These are phyloP conservation scores for Gastrodia elata DNA, from an alignment of 106 monocot species.

Conservation along the genomic window DNA sequence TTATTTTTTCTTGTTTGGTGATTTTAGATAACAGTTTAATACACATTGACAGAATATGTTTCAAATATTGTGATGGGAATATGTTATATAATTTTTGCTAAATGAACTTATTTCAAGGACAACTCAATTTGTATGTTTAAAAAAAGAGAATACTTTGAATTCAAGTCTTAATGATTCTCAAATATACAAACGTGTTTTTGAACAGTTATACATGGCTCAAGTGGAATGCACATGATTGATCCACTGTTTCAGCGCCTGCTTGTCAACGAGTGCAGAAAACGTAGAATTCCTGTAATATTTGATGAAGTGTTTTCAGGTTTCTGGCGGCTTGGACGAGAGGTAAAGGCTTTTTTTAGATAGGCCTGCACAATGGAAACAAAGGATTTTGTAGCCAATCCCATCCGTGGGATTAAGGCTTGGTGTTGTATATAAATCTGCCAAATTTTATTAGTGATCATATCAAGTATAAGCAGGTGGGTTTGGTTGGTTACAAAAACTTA, in stretches of 20 bases:
- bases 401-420: no score
- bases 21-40: not conserved
- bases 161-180: not conserved
- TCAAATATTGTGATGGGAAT: not conserved
- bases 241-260: constrained; percentile 91
- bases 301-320: constrained; percentile 99
- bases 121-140: not conserved
- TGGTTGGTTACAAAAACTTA: no score
- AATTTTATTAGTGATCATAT: no score
- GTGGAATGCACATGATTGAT: constrained; percentile 97
- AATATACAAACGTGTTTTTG: not conserved
- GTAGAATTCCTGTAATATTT: constrained; percentile 84
- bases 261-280: constrained; percentile 49
- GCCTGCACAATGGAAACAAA: no score
- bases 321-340: constrained; percentile 96
- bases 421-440: no score
- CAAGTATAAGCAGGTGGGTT: no score
- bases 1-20: not conserved
- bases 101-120: not conserved
- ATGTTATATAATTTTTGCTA: not conserved
- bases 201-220: constrained; percentile 89
- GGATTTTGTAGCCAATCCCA: no score
- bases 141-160: not conserved
- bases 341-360: constrained; percentile 8
- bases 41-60: not conserved